Evolutionary conservation across 768 basidiomycete species (phyloP), one percentile per base, ranked within the genome.

Genomic region (Russula abietina): DNA sequence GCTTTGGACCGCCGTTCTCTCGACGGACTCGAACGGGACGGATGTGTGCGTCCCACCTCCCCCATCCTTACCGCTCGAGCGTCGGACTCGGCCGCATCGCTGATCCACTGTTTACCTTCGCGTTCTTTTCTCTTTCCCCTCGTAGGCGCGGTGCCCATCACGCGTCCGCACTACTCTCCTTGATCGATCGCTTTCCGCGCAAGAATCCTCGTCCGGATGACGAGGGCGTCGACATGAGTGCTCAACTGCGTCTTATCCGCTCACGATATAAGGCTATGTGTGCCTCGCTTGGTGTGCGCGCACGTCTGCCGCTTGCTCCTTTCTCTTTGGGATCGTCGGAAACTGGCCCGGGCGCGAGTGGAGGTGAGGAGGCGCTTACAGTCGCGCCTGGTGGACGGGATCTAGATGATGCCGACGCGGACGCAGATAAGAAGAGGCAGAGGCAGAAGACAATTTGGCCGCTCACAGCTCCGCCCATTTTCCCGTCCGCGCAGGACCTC

Each of bases 191-290:
- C 59, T 97, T 97, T 71, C 95, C 95, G 2, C 81, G 76, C 26
- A 74, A 78, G 56, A 97, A 98, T 72, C 89, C 91, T 33, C 82
- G 84, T 53, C 71, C 77, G 0, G 65, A 75, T 5, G 71, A 75
- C 1, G 70, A 76, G 0, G 84, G 86, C 26, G 53, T 87, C 17
- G 93, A 97, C 72, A 82, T 96, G 50, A 74, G 85, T 10, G 84
- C 83, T 59, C 81, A 94, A 30, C 84, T 96, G 66, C 82, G 86
- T 30, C 85, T 91, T 65, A 94, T 98, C 62, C 83, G 92, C 46
- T 91, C 93, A 1, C 82, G 89, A 65, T 97, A 98, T 74, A 89
- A 87, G 69, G 81, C 85, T 0, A 83, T 95, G 43, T 99, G 95
- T 68, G 85, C 93, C 0, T 82, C 84, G 0, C 78, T 98, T 24